Base-by-base conservation (phyloP, 805 yeast genomes). In the Metschnikowia orientalis region DNA sequence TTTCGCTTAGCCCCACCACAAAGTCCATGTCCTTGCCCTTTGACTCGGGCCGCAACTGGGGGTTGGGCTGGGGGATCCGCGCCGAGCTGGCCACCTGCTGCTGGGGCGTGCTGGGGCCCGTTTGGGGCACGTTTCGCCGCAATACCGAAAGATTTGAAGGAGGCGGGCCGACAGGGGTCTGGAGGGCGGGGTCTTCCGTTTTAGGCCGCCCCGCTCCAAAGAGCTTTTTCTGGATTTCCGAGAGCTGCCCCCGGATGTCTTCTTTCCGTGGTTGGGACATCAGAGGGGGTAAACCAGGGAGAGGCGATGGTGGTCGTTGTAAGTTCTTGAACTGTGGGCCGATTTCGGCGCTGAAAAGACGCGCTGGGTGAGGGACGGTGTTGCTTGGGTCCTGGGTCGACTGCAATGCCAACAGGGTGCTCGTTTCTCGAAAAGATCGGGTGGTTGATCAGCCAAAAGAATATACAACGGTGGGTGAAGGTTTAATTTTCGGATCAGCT, bases 1-100 rank as follows among this genome's bases (percentile, higher is more conserved):
- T 81, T 47, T 83, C 90, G 57, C 86, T 79, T 35, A 83, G 56
- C 4, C 83, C 86, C 37, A 81, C 81, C 10, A 81, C 77, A 50
- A 82, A 82, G 50, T 77, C 75, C 63, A 81, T 75, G 39, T 81
- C 84, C 43, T 76, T 76, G 13, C 77, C 76, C 38, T 64, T 67
- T 6, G 65, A 50, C 44, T 67, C 73, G 1, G 69, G 69, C 7
- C 67, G 63, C 34, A 65, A 44, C 3, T 52, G 48, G n/a, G 65
- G 63, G 6, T 57, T 33, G 2, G 55, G 50, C 10, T 42, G 54
- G 4, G 53, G 50, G 12, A 46, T 23, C 23, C 28, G 27, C 10
- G 33, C 23, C 7, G 29, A 10, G 8, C 26, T 26, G 11, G 32
- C 23, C 6, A 23, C 4, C 8, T 57, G 35, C 2, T 52, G 40